phyloP scores from a whole-genome alignment of 108 stramenopile species.

The Aurantiochytrium sp. region DNA sequence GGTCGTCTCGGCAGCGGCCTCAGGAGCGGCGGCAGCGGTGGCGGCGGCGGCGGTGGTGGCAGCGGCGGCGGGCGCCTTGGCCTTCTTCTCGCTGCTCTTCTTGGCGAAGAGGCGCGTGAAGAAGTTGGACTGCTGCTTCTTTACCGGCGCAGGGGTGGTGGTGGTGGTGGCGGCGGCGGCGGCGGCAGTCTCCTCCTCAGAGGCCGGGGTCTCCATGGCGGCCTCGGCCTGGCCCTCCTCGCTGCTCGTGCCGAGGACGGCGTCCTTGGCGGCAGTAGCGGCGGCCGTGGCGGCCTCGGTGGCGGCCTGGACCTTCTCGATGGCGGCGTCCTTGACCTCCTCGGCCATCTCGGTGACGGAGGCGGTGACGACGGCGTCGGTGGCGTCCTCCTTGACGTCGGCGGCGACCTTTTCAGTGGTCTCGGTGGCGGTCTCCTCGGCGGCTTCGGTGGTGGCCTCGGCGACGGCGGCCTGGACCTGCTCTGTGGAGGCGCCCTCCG shows the following conservation, averaged over 20 bases:
- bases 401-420: no score
- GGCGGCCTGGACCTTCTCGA: background rate
- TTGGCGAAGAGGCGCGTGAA: background rate
- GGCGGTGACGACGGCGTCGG: no score
- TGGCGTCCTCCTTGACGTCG: no score
- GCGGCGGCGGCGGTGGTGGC: background rate
- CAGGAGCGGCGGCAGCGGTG: background rate
- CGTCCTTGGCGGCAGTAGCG: background rate
- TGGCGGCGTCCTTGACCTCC: background rate
- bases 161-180: background rate
- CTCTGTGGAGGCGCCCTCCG: no score
- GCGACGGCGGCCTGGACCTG: no score
- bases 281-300: background rate
- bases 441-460: no score
- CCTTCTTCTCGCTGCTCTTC: conserved; percentile 1
- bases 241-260: background rate
- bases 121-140: background rate
- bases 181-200: no score
- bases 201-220: background rate
- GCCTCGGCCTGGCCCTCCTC: background rate
- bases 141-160: background rate
- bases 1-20: background rate
- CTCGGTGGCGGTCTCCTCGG: no score
- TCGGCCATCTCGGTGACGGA: no score
- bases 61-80: background rate